Conservation (phyloP, 2,329 filamentous ascomycete genomes). For the Teratosphaeria viscida region DNA sequence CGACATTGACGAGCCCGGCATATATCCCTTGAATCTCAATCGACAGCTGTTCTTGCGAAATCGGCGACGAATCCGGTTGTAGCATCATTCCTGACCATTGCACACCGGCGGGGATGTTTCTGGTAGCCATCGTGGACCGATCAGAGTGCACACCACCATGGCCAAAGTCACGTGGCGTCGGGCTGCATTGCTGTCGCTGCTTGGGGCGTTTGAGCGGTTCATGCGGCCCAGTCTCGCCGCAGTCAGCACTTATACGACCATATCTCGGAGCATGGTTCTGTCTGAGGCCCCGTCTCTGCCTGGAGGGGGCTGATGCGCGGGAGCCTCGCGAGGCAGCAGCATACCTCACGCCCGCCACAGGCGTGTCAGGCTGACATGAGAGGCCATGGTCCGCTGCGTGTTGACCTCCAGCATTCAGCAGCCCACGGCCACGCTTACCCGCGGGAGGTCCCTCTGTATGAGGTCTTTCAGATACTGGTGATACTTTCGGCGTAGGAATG, state of each 20-base stretch:
- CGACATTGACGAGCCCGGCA: constrained; percentile 72
- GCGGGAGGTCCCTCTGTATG: not conserved
- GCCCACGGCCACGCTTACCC: not conserved
- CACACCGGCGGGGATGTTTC: not conserved
- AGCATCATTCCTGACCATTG: not conserved
- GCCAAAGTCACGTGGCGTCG: not conserved
- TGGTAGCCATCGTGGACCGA: not conserved
- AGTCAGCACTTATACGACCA: not conserved
- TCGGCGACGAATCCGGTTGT: constrained; percentile 26
- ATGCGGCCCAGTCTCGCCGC: not conserved
- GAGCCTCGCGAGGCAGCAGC: not conserved
- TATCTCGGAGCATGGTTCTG: not conserved
- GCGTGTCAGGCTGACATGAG: not conserved
- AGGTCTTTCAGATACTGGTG: not conserved
- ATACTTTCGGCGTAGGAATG: not conserved
- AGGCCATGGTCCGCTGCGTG: not conserved
- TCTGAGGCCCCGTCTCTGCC: not conserved
- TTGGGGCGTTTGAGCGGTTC: not conserved
- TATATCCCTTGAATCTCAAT: constrained; percentile 79
- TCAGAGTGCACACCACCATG: not conserved
- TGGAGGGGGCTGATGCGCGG: not conserved
- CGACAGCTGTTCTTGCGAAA: constrained; percentile 67
- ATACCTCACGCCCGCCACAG: not conserved
- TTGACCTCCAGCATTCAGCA: not conserved
- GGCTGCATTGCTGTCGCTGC: not conserved